Evolutionary conservation across 805 yeast genomes (phyloP).

Genomic region (Wickerhamomyces subpelliculosus): DNA sequence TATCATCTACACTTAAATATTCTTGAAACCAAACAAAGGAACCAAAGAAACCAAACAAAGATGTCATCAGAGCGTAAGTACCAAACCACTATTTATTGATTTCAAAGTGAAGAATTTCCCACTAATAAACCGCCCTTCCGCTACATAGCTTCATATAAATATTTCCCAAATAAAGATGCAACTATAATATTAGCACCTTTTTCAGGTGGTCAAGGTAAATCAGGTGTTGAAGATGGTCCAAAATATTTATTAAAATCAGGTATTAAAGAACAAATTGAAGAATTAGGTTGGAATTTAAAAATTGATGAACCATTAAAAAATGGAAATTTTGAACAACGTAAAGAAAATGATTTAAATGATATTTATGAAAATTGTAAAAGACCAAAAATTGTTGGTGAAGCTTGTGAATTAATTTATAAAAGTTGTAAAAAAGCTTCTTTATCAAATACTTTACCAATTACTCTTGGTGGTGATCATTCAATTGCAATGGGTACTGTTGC

Average conservation of each 20-base stretch:
- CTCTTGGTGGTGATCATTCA: slow-evolving; percentile 96
- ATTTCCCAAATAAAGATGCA: slow-evolving; percentile 45
- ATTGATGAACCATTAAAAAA: slow-evolving; percentile 48
- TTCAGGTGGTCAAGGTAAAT: slow-evolving; percentile 91
- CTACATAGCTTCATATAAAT: slow-evolving; percentile 38
- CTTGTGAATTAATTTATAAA: slow-evolving; percentile 57
- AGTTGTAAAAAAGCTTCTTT: slow-evolving; percentile 47
- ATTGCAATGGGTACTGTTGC: slow-evolving; percentile 90
- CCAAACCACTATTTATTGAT: no score
- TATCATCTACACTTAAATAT: no score
- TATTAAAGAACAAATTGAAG: slow-evolving; percentile 50
- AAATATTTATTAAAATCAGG: slow-evolving; percentile 69
- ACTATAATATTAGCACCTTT: slow-evolving; percentile 88
- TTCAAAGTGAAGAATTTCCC: no score
- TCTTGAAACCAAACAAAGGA: no score
- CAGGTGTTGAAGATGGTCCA: slow-evolving; percentile 96
- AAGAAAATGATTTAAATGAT: slow-evolving; percentile 38
- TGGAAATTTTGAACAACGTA: slow-evolving; percentile 35
- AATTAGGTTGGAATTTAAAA: slow-evolving; percentile 65
- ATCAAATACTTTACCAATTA: slow-evolving; percentile 57
- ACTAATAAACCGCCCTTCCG: no score
- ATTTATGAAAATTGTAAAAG: slow-evolving; percentile 55
- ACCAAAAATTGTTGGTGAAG: slow-evolving; percentile 69
- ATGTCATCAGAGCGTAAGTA: no score
- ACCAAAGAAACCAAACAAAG: no score